Base-by-base conservation (phyloP, 306 rosid species). In the Lotus japonicus region DNA sequence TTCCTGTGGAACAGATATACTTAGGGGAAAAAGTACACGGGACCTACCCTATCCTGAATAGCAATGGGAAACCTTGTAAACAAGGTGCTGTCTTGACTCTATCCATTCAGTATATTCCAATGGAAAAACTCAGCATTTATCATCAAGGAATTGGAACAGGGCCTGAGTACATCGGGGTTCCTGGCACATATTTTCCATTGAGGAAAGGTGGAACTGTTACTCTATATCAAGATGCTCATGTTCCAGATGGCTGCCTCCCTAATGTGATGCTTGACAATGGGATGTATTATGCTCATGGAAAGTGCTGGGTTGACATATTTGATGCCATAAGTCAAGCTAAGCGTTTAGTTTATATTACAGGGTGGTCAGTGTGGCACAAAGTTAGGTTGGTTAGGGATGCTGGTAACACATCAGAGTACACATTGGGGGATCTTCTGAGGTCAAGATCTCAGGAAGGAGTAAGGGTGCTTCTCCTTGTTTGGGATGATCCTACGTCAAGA, bases 401-500 rank as follows among this genome's bases (percentile, higher is more conserved):
- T 73, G 69, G 73, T 54, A 9, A 21, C 31, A 72, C 80, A 49
- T 65, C 92, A 49, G 59, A 79, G 15, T 57, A 10, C 69, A 78
- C 82, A 43, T 73, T 94, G 15, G 99, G 99, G 18, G 95, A 94
- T 17, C 86, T 94, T 71, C 80, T 94, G 69, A 87, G 90, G 84
- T 43, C 89, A 11, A 94, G 88, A 82, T 94, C 99, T 21, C 90
- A 84, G 72, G 97, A 94, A 71, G 99, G 99, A 79, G 97, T 94
- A 61, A 85, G 99, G 56, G 99, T 94, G 80, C 86, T 94, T 80
- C 91, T 94, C 48, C 99, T 94, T 81, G 75, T 94, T 62, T 94
- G 99, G 99, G 99, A 94, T 73, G 99, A 94, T 64, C 99, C 97
- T 16, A 85, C 99, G 14, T 94, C 99, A 44, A 90, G 96, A 80